A percentile compares a stretch with the other conserved stretches of the same genome.
Conservation (phyloP, 2,329 filamentous ascomycete genomes). For the Amylocarpus encephaloides region DNA sequence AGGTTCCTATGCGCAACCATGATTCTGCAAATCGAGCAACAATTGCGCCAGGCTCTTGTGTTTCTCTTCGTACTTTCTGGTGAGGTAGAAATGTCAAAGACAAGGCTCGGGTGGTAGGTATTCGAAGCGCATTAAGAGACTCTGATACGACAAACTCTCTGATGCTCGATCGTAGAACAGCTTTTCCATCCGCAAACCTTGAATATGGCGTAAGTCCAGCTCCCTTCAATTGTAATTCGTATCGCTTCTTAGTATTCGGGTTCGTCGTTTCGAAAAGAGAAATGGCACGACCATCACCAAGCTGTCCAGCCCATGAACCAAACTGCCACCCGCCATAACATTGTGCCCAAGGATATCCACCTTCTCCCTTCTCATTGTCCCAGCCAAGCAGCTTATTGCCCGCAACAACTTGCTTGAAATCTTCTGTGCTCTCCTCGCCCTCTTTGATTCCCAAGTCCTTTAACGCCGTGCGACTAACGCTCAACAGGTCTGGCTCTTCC, state of each 20-base stretch:
- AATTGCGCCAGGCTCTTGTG: conserved; percentile 82
- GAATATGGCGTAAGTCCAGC: conserved; percentile 92
- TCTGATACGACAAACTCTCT: conserved; percentile 92
- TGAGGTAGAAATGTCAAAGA: conserved; percentile 73
- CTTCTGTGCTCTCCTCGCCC: conserved; percentile 61
- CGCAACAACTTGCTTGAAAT: conserved; percentile 71
- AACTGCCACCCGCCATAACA: conserved; percentile 84
- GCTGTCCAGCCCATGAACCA: conserved; percentile 90
- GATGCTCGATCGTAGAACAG: conserved; percentile 86
- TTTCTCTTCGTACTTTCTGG: conserved; percentile 68
- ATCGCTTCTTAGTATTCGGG: conserved; percentile 61
- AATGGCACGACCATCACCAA: conserved; percentile 91
- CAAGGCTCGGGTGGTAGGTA: conserved; percentile 81
- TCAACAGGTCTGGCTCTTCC: conserved; percentile 70
- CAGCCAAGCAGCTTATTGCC: conserved; percentile 80
- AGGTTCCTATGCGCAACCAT: conserved; percentile 92
- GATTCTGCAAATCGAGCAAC: conserved; percentile 85
- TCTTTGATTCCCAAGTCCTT: conserved; percentile 69
- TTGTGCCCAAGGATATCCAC: conserved; percentile 95
- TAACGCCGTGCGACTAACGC: conserved; percentile 72
- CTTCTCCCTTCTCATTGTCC: conserved; percentile 57
- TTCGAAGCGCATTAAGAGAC: conserved; percentile 74
- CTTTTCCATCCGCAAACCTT: conserved; percentile 91
- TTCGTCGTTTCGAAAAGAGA: conserved; percentile 88
- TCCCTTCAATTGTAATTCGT: conserved; percentile 91